phyloP scores from a whole-genome alignment of 2,329 filamentous ascomycete genomes.

The Magnaporthales sp. region DNA sequence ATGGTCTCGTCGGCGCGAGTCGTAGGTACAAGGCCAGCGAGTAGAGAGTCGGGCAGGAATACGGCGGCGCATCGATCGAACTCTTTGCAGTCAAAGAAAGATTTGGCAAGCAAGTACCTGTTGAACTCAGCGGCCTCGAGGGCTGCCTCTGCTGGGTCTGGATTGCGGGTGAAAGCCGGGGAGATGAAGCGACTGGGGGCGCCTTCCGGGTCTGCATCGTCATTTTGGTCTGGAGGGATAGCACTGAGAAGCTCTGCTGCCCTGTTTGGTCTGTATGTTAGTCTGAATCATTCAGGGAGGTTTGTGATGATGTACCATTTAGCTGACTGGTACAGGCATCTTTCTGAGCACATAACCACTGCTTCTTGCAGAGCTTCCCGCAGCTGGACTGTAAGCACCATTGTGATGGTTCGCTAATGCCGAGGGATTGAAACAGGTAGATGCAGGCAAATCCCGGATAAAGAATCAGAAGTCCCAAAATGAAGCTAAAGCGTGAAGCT shows the following conservation, averaged over 20 bases:
- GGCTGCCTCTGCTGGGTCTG: constrained; percentile 62
- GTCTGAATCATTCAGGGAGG: constrained; percentile 11
- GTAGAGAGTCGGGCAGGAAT: constrained; percentile 72
- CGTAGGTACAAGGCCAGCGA: constrained; percentile 52
- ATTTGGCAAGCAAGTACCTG: constrained; percentile 83
- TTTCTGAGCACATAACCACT: constrained; percentile 82
- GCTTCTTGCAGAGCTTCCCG: constrained; percentile 73
- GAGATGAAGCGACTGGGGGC: constrained; percentile 15
- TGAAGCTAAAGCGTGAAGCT: background rate
- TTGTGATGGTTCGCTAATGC: constrained; percentile 20
- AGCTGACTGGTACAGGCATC: constrained; percentile 89
- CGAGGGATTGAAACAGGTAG: background rate
- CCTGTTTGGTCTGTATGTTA: constrained; percentile 43
- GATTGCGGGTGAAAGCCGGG: constrained; percentile 43
- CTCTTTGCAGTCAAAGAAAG: constrained; percentile 90
- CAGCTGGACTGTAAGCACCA: constrained; percentile 54
- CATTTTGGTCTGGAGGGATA: constrained; percentile 50
- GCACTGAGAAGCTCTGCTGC: constrained; percentile 88
- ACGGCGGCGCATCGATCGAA: constrained; percentile 89
- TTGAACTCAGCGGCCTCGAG: constrained; percentile 73
- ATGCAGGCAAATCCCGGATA: background rate
- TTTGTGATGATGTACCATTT: constrained; percentile 65
- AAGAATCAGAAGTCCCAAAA: background rate
- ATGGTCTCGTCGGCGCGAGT: constrained; percentile 11
- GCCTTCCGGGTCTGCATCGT: constrained; percentile 25